Percentiles rank a stretch among this genome's conserved stretches.
phyloP scores from a whole-genome alignment of 2,329 filamentous ascomycete species.

The Clonostachys rosea region DNA sequence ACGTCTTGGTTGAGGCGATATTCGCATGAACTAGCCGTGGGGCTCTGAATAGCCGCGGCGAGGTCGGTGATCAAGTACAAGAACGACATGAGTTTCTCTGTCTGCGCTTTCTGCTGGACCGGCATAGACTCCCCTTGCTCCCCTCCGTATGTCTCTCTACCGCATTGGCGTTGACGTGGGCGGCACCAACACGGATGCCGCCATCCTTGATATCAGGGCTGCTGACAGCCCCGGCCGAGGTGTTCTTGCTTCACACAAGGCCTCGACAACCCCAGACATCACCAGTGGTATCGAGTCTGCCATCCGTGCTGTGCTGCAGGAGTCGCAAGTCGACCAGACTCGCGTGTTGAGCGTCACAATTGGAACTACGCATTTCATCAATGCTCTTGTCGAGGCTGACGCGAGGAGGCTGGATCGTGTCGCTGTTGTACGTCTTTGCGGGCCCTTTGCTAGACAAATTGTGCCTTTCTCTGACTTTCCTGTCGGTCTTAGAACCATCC shows the following conservation, averaged over 20 bases:
- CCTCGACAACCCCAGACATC: constrained; percentile 43
- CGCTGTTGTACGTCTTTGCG: constrained; percentile 39
- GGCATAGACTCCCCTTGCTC: too few species aligned
- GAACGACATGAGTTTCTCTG: too few species aligned
- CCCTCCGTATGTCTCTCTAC: not conserved
- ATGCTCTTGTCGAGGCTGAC: constrained; percentile 41
- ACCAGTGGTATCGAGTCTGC: constrained; percentile 41
- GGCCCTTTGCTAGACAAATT: constrained; percentile 34
- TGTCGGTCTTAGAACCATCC: constrained; percentile 26
- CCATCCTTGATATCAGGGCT: too few species aligned
- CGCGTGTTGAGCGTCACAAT: constrained; percentile 41
- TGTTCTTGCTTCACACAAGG: constrained; percentile 41
- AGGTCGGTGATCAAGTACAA: too few species aligned
- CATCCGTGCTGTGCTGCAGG: constrained; percentile 33
- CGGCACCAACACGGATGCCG: constrained; percentile 31
- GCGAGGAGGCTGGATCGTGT: constrained; percentile 33
- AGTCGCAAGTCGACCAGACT: constrained; percentile 25
- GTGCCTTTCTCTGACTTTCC: constrained; percentile 43
- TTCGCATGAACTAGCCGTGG: too few species aligned
- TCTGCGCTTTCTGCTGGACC: too few species aligned
- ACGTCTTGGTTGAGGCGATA: too few species aligned
- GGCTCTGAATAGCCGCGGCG: too few species aligned
- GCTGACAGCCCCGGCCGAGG: constrained; percentile 15
- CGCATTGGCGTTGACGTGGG: constrained; percentile 38
- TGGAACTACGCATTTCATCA: constrained; percentile 45